Evolutionary conservation across 495 filamentous ascomycete genomes (phyloP).

Genomic region (Neurospora pannonica): DNA sequence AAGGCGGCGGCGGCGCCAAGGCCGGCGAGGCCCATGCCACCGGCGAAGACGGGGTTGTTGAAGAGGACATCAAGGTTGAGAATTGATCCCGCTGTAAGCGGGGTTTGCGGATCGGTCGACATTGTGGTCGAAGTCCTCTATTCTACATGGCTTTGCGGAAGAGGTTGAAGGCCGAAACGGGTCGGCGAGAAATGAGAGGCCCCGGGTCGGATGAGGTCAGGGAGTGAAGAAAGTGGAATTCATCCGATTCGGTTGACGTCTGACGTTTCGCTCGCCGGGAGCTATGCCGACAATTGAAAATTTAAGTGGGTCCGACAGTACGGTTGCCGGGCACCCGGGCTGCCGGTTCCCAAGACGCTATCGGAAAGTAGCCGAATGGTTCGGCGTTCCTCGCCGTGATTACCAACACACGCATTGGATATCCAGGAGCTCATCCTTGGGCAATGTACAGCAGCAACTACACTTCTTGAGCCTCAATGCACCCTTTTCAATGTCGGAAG

Average conservation of each 20-base stretch:
- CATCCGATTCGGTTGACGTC: background rate
- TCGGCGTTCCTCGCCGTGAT: background rate
- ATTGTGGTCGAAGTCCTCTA: background rate
- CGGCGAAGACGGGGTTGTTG: constrained; percentile 49
- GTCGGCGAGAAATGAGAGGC: background rate
- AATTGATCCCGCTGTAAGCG: constrained; percentile 13
- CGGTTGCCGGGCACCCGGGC: background rate
- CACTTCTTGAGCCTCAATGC: background rate
- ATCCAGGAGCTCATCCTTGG: background rate
- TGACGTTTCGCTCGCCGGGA: background rate
- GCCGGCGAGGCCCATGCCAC: constrained; percentile 74
- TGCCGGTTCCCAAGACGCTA: background rate
- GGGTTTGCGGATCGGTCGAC: background rate
- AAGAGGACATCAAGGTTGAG: constrained; percentile 42
- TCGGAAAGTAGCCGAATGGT: background rate
- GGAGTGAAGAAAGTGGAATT: background rate
- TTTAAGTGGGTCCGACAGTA: background rate
- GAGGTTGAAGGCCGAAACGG: background rate
- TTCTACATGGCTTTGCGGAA: constrained; percentile 11
- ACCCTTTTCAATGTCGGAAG: background rate
- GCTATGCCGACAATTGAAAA: background rate
- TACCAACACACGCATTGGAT: background rate
- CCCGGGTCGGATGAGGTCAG: background rate
- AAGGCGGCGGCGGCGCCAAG: constrained; percentile 69
- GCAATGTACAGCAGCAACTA: background rate